Evolutionary conservation across 345 rosid genomes (phyloP), one percentile per base, ranked within the genome.

Genomic region (Laguncularia racemosa): DNA sequence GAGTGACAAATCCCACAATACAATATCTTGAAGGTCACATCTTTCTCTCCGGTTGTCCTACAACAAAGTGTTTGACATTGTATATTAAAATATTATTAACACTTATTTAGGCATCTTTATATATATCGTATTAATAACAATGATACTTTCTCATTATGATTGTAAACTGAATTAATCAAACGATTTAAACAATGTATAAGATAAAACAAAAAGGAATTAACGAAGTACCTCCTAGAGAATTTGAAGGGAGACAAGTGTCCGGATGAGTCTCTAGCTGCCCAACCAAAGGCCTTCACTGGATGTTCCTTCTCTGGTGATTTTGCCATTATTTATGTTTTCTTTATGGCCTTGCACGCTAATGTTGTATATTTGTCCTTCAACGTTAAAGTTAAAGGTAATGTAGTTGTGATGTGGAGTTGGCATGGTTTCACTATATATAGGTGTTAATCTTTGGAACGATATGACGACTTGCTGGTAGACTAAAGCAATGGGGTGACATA

Each of bases 1-100:
- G 75, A 50, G 43, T 78, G 82, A 59, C 79, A 78, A 9, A 78
- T 71, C 40, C 77, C 79, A 60, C 79, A 74, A 21, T 71, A 71
- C 26, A 78, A 23, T 16, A 74, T 68, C 50, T 63, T 78, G 13
- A 78, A 57, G 13, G 50, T 40, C 14, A 74, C 79, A 17, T 78
- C 82, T 6, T 66, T 64, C 2, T 66, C 73, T 5, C 77, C 73
- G 0, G 77, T 74, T 53, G 26, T 71, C 56, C 77, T 78, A 47
- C 33, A 53, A 49, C 12, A 17, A 45, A 3, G 14, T 23, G 28
- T 23, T 23, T 23, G 28, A 23, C 5, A 23, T 6, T 6, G 5
- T 23, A 23, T 23, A 23, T 23, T 23, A 6, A 2, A 23, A 0
- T 23, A 23, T n/a, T n/a, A n/a, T n/a, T n/a, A n/a, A n/a, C n/a